Evolutionary conservation across 352 stramenopile species (phyloP).

Genomic region (Phytophthora europaea): DNA sequence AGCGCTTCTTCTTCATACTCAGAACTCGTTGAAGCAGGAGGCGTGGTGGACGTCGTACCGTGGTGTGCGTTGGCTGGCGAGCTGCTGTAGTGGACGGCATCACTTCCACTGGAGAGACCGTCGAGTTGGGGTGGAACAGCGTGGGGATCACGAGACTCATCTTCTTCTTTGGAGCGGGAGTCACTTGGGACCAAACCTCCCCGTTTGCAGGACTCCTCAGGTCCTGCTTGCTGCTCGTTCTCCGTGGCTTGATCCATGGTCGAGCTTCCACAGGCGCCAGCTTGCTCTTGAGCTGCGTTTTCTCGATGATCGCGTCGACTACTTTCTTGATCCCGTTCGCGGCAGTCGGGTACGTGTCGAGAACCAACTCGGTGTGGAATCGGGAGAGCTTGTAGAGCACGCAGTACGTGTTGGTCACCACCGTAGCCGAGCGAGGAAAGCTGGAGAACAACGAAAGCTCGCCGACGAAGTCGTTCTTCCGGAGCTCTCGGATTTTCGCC

Average conservation of each 20-base stretch:
- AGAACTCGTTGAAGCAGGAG: constrained; percentile 44
- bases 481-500: constrained; percentile 70
- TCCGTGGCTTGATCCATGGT: constrained; percentile 8
- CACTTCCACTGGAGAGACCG: not conserved
- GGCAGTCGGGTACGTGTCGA: constrained; percentile 51
- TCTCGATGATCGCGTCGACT: constrained; percentile 47
- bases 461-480: constrained; percentile 74
- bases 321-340: constrained; percentile 38
- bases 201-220: not conserved
- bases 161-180: not conserved
- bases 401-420: constrained; percentile 68
- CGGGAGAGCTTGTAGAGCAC: constrained; percentile 70
- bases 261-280: not conserved
- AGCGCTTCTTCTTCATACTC: constrained; percentile 20
- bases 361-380: constrained; percentile 59
- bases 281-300: constrained; percentile 38
- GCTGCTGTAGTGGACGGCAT: not conserved
- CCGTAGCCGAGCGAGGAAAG: constrained; percentile 57
- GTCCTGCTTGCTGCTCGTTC: not conserved
- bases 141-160: not conserved
- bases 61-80: not conserved
- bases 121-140: not conserved
- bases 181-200: not conserved
- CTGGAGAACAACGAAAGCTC: constrained; percentile 77
- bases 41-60: constrained; percentile 6